Percentiles rank a stretch among this genome's conserved stretches.
phyloP scores from a whole-genome alignment of 2,329 filamentous ascomycete species.

The Colletotrichum tropicale region DNA sequence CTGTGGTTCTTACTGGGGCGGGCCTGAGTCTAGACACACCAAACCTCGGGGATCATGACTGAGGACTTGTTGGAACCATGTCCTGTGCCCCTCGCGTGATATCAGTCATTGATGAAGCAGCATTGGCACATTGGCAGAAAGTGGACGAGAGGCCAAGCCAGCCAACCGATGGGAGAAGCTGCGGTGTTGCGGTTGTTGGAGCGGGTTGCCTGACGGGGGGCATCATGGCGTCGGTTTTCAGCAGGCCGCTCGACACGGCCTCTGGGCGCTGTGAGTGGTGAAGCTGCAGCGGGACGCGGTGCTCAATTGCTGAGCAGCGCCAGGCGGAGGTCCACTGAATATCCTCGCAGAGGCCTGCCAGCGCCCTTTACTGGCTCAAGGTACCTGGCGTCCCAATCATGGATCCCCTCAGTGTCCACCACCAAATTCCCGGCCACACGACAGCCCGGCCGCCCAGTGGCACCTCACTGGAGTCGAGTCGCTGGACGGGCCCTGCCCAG shows the following conservation, averaged over 20 bases:
- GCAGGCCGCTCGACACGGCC: background rate
- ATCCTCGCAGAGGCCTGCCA: constrained; percentile 10
- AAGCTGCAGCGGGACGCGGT: background rate
- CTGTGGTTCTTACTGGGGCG: background rate
- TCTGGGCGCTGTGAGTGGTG: constrained; percentile 8
- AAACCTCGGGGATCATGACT: background rate
- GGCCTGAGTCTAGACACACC: background rate
- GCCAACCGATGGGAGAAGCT: background rate
- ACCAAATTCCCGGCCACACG: constrained; percentile 3
- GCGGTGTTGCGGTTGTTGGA: background rate
- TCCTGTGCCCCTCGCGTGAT: constrained; percentile 3
- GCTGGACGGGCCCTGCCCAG: background rate
- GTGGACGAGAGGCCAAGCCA: background rate
- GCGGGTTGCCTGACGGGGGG: background rate
- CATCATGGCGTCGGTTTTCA: background rate
- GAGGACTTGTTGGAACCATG: background rate
- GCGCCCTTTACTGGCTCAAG: background rate
- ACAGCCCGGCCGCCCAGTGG: background rate
- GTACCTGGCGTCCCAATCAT: no score
- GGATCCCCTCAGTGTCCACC: background rate
- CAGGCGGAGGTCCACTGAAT: constrained; percentile 9
- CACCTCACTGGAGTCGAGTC: background rate
- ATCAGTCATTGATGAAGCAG: background rate
- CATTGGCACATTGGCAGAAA: background rate
- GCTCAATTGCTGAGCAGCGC: background rate